Percentiles rank a stretch among this genome's conserved stretches.
phyloP scores from a whole-genome alignment of 129 eudicot genomes.

The Apium graveolens region DNA sequence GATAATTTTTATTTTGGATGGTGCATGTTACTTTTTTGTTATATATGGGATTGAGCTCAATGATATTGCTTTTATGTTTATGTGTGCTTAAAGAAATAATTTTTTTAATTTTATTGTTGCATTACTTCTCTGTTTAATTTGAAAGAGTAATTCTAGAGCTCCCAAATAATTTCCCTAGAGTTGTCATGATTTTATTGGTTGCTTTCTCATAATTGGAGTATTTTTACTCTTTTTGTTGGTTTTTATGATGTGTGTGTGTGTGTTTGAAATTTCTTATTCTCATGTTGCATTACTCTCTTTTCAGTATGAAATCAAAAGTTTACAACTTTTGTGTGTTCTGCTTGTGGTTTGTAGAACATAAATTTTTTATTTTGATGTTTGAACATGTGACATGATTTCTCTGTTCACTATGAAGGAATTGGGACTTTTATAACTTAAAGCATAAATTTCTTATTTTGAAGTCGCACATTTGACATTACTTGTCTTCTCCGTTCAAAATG shows the following conservation, averaged over 20 bases:
- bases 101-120: neutral
- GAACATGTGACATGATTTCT: neutral
- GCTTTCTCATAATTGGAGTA: too few species aligned
- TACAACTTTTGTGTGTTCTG: neutral
- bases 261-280: neutral
- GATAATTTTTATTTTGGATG: neutral
- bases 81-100: too few species aligned
- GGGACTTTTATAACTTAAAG: neutral
- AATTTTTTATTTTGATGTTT: neutral
- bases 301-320: neutral
- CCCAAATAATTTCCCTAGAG: too few species aligned
- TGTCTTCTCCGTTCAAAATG: neutral
- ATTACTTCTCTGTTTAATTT: neutral
- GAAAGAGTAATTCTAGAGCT: too few species aligned
- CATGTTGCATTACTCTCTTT: neutral
- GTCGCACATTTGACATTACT: neutral
- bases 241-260: neutral
- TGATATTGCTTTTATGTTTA: too few species aligned
- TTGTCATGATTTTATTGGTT: too few species aligned
- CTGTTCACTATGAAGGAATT: neutral
- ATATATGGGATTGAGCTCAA: too few species aligned
- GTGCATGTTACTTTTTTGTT: neutral
- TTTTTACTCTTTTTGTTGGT: neutral
- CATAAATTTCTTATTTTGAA: neutral
- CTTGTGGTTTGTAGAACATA: neutral